A percentile compares a stretch with the other conserved stretches of the same genome.
Evolutionary conservation across 164 flowering plant species (phyloP).

Genomic region (Tetrastigma voinierianum): DNA sequence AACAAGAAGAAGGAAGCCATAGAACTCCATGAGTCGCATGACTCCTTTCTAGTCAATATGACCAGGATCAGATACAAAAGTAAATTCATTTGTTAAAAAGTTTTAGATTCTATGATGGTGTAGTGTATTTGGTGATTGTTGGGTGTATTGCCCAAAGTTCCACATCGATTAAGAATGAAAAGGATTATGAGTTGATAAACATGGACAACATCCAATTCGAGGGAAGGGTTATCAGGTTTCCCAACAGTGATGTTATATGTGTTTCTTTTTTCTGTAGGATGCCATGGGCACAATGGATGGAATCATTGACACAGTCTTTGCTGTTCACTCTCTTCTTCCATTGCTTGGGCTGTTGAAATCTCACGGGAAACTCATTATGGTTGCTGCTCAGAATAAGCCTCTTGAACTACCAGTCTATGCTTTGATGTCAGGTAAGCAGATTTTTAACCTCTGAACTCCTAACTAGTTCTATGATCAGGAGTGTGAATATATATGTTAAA

Average conservation of each 20-base stretch:
- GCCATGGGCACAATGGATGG: conserved; percentile 43
- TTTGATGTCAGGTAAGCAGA: conserved; percentile 35
- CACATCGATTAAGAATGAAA: too few species aligned
- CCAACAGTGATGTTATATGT: too few species aligned
- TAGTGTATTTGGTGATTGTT: too few species aligned
- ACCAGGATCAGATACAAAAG: conserved; percentile 7
- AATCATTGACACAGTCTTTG: conserved; percentile 50
- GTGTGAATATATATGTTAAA: too few species aligned
- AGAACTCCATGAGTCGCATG: conserved; percentile 9
- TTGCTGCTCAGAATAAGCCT: conserved; percentile 47
- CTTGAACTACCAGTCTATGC: conserved; percentile 38
- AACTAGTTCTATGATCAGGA: too few species aligned
- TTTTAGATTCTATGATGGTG: too few species aligned
- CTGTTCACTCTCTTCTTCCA: conserved; percentile 37
- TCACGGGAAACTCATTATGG: conserved; percentile 39
- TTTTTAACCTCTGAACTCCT: too few species aligned
- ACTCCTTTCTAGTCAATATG: conserved; percentile 7
- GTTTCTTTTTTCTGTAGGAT: conserved; percentile 30
- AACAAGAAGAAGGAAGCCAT: conserved; percentile 11
- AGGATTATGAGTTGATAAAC: too few species aligned
- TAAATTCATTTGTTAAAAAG: not conserved
- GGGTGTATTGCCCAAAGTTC: too few species aligned
- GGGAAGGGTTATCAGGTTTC: too few species aligned
- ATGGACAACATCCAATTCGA: too few species aligned
- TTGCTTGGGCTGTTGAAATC: conserved; percentile 35